Conservation (phyloP, 2,329 filamentous ascomycete genomes). For the Alternaria burnsii region DNA sequence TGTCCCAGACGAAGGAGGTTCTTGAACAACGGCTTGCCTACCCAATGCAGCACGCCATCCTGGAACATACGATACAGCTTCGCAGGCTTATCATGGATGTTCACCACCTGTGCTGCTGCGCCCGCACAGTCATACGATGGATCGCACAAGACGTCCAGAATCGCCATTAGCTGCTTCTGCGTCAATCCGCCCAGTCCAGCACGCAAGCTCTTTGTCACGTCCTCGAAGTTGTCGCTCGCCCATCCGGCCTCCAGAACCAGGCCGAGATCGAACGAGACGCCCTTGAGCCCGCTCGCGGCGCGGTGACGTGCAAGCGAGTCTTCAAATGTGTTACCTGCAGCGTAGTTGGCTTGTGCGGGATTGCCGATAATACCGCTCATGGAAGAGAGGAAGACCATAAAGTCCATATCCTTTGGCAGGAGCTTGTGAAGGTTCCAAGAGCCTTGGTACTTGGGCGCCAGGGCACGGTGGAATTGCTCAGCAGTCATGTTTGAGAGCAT, state of each 20-base stretch:
- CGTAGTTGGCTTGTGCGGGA: conserved; percentile 31
- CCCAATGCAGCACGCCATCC: conserved; percentile 14
- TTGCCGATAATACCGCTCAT: conserved; percentile 26
- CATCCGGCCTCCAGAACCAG: conserved; percentile 12
- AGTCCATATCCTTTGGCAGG: conserved; percentile 19
- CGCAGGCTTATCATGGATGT: conserved; percentile 13
- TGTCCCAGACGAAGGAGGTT: conserved; percentile 16
- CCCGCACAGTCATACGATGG: conserved; percentile 8
- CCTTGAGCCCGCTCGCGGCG: conserved; percentile 11
- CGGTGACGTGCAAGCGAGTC: conserved; percentile 16
- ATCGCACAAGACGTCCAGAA: conserved; percentile 15
- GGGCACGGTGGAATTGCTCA: conserved; percentile 1
- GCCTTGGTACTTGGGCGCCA: conserved; percentile 12
- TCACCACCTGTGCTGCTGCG: conserved; percentile 10
- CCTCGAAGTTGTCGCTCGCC: conserved; percentile 15
- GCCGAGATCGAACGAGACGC: conserved; percentile 15
- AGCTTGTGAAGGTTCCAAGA: conserved; percentile 36
- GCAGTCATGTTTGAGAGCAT: conserved; percentile 16
- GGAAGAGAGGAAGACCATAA: conserved; percentile 32
- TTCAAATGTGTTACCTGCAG: conserved; percentile 23
- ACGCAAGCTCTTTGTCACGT: conserved; percentile 15
- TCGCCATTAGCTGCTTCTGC: conserved; percentile 17
- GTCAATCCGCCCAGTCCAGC: conserved; percentile 13
- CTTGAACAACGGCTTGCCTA: conserved; percentile 14
- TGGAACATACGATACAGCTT: conserved; percentile 18